phyloP scores from a whole-genome alignment of 2,329 filamentous ascomycete genomes.

The Penicillium verrucosum region DNA sequence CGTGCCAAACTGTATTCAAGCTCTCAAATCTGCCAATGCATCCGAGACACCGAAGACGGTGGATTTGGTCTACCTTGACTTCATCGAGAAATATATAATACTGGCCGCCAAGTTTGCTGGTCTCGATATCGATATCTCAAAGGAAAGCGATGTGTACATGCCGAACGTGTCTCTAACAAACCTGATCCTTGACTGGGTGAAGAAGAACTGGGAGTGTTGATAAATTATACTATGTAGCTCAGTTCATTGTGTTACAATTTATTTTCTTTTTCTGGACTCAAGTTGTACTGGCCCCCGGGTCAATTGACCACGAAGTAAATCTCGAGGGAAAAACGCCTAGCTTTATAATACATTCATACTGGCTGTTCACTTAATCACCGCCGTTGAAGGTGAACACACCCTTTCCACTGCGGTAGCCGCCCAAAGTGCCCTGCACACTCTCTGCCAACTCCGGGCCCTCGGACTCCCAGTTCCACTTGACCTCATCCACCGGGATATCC shows the following conservation, averaged over 20 bases:
- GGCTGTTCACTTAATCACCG: conserved; percentile 26
- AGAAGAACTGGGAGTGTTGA: conserved; percentile 51
- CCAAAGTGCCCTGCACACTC: conserved; percentile 77
- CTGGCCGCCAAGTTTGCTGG: conserved; percentile 65
- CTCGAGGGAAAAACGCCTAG: background rate
- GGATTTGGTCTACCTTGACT: conserved; percentile 88
- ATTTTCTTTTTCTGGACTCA: background rate
- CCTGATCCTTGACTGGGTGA: conserved; percentile 59
- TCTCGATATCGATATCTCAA: conserved; percentile 46
- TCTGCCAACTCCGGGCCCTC: conserved; percentile 64
- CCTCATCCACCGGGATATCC: conserved; percentile 77
- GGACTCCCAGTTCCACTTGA: conserved; percentile 81
- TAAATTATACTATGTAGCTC: background rate
- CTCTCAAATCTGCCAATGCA: conserved; percentile 50
- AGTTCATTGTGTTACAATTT: background rate
- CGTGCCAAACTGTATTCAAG: conserved; percentile 80
- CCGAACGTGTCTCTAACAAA: conserved; percentile 54
- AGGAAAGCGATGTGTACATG: conserved; percentile 53
- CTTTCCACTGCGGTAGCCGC: conserved; percentile 83
- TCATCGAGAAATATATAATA: conserved; percentile 78
- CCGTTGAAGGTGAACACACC: conserved; percentile 78
- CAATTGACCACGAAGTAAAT: background rate
- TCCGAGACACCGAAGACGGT: conserved; percentile 64
- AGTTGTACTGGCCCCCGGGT: background rate
- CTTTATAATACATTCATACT: background rate